Conservation (phyloP, 345 rosid species). For the Luvunga scandens region DNA sequence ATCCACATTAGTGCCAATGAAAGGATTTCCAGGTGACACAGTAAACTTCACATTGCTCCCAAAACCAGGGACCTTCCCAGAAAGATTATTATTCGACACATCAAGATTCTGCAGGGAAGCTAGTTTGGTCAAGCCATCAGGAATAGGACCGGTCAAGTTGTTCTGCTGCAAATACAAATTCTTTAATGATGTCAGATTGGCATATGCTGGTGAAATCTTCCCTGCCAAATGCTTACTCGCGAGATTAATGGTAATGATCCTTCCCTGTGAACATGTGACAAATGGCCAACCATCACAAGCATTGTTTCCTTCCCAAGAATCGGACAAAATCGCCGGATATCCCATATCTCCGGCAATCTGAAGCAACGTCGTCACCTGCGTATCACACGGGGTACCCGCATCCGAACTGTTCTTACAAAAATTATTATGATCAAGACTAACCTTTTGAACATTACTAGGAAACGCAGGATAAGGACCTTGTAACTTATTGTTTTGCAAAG, state of each 20-base stretch:
- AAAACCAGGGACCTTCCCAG: slow-evolving; percentile 47
- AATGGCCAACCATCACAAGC: slow-evolving; percentile 60
- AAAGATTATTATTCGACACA: slow-evolving; percentile 74
- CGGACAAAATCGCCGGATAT: slow-evolving; percentile 56
- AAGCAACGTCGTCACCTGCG: slow-evolving; percentile 60
- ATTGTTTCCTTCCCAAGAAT: slow-evolving; percentile 70
- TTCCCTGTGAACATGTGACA: slow-evolving; percentile 42
- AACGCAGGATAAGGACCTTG: slow-evolving; percentile 67
- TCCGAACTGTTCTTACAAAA: slow-evolving; percentile 35
- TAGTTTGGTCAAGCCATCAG: slow-evolving; percentile 51
- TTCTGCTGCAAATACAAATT: slow-evolving; percentile 55
- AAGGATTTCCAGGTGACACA: slow-evolving; percentile 36
- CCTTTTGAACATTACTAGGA: slow-evolving; percentile 21
- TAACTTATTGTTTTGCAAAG: slow-evolving; percentile 62
- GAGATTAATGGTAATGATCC: slow-evolving; percentile 43
- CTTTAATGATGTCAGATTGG: slow-evolving; percentile 49
- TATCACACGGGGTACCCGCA: slow-evolving; percentile 41
- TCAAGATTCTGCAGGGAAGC: slow-evolving; percentile 44
- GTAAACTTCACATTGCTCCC: slow-evolving; percentile 36
- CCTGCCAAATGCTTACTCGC: slow-evolving; percentile 50
- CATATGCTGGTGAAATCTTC: slow-evolving; percentile 58
- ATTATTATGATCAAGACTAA: slow-evolving; percentile 26
- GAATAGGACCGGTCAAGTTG: slow-evolving; percentile 57
- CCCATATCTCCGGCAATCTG: slow-evolving; percentile 62
- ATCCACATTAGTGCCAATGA: slow-evolving; percentile 6